Evolutionary conservation across 768 basidiomycete genomes (phyloP), one percentile per base, ranked within the genome.

Genomic region (Grammothele lineata): DNA sequence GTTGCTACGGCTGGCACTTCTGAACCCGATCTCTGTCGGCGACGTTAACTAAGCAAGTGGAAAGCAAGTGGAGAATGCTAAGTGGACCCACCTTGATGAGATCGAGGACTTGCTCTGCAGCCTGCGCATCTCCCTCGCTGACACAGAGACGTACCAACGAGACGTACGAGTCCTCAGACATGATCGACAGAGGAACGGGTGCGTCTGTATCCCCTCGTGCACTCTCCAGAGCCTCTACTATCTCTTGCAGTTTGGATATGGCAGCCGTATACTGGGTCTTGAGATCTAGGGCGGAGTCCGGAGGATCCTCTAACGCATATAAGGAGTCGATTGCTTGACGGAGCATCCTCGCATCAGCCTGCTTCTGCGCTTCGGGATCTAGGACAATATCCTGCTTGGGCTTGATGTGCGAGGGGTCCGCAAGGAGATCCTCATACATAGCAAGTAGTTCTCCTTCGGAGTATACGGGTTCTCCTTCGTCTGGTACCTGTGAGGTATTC

Each of bases 91-190:
- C 77, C 62, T 66, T 61, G 76, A 85, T 83, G 1, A 88, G 63
- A 15, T 69, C 62, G 7, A 89, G 58, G 2, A 73, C 67, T 2
- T 58, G 55, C 52, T 82, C 74, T 1, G 78, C 81, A 1, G 76
- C 72, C 21, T 64, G 57, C 0, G 56, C 55, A 53, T 89, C 85
- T 3, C 66, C n/a, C 14, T 40, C 30, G 19, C 41, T 23, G 17
- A 55, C 56, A 35, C 48, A 59, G 7, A 45, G 33, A 18, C 51
- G 54, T 1, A 52, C 47, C 12, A 60, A 40, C 0, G 54, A 41
- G 8, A 25, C 3, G 56, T 57, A 57, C 25, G 57, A 43, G 12
- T 44, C 23, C 3, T 33, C 19, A 3, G 54, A 23, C 14, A 57
- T 26, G 3, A 60, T 24, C 8, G 35, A 21, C 1, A 50, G 10